Conservation (phyloP, 305 asterid species). For the Fraxinus angustifolia region DNA sequence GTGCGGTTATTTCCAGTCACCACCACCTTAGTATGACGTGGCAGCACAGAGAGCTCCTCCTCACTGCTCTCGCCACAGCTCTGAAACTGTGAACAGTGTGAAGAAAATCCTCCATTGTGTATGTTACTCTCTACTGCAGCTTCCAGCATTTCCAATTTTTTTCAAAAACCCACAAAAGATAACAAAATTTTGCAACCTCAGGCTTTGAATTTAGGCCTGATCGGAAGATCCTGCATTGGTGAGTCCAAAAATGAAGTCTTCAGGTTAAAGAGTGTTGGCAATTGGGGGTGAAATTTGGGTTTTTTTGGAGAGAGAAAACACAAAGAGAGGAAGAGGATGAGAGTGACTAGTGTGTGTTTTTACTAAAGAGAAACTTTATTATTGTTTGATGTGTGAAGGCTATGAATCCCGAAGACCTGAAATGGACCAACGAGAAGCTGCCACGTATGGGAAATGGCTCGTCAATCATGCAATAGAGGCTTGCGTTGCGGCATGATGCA, state of each 20-base stretch:
- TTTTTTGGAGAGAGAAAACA: constrained; percentile 40
- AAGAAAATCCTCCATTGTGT: constrained; percentile 50
- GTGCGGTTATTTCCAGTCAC: constrained; percentile 87
- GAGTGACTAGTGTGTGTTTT: constrained; percentile 32
- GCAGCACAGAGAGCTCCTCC: constrained; percentile 77
- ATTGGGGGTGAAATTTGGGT: constrained; percentile 38
- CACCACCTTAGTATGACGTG: constrained; percentile 82
- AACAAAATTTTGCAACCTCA: constrained; percentile 14
- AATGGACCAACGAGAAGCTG: constrained; percentile 19
- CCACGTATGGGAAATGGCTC: constrained; percentile 33
- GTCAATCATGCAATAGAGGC: constrained; percentile 39
- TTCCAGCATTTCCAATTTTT: constrained; percentile 48
- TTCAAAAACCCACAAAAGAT: background rate
- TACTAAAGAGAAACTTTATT: constrained; percentile 19
- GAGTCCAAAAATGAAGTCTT: constrained; percentile 23
- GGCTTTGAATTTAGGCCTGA: constrained; percentile 14
- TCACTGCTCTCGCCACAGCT: constrained; percentile 84
- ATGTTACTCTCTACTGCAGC: constrained; percentile 43
- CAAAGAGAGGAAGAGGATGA: constrained; percentile 35
- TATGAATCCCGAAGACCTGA: constrained; percentile 50
- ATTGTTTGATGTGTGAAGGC: constrained; percentile 27
- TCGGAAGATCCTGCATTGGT: constrained; percentile 43
- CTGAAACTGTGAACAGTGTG: constrained; percentile 56
- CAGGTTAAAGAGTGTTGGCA: constrained; percentile 21
- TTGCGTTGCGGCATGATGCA: constrained; percentile 37